phyloP scores from a whole-genome alignment of 2,329 filamentous ascomycete genomes.

The Macrophomina tecta region DNA sequence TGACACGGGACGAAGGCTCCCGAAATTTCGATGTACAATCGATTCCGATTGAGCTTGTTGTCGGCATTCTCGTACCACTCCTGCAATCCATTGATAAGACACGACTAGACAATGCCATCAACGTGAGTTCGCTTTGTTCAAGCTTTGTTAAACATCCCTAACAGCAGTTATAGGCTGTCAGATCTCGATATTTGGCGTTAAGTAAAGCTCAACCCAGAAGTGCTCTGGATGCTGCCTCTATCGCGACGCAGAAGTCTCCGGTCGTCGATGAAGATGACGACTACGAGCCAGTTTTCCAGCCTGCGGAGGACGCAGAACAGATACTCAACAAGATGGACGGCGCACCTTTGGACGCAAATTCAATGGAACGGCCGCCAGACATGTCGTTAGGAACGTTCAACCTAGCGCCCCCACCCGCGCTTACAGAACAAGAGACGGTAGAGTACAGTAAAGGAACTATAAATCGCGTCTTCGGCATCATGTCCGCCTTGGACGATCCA shows the following conservation, averaged over 20 bases:
- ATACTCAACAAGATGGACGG: slow-evolving; percentile 78
- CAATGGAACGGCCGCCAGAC: slow-evolving; percentile 42
- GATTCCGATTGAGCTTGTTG: slow-evolving; percentile 75
- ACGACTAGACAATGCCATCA: slow-evolving; percentile 74
- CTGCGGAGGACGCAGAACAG: slow-evolving; percentile 78
- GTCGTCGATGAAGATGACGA: slow-evolving; percentile 81
- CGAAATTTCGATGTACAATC: slow-evolving; percentile 82
- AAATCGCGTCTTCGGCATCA: slow-evolving; percentile 77
- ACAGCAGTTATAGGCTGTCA: slow-evolving; percentile 43
- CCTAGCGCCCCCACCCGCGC: slow-evolving; percentile 74
- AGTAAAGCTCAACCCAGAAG: slow-evolving; percentile 38
- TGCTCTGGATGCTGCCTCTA: slow-evolving; percentile 38
- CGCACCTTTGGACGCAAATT: slow-evolving; percentile 63
- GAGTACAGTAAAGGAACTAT: slow-evolving; percentile 77
- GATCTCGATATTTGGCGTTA: slow-evolving; percentile 49
- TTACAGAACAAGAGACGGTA: slow-evolving; percentile 74
- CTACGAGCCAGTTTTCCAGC: slow-evolving; percentile 86
- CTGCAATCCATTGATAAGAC: slow-evolving; percentile 73
- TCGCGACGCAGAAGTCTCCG: slow-evolving; percentile 37
- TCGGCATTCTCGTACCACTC: slow-evolving; percentile 81
- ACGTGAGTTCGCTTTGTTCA: slow-evolving; percentile 56
- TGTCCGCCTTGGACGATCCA: slow-evolving; percentile 74
- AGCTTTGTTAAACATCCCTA: not conserved
- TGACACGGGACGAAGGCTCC: slow-evolving; percentile 76
- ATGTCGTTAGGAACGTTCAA: slow-evolving; percentile 76